Evolutionary conservation across 805 yeast species (phyloP).

Genomic region (Starmerella sp.): DNA sequence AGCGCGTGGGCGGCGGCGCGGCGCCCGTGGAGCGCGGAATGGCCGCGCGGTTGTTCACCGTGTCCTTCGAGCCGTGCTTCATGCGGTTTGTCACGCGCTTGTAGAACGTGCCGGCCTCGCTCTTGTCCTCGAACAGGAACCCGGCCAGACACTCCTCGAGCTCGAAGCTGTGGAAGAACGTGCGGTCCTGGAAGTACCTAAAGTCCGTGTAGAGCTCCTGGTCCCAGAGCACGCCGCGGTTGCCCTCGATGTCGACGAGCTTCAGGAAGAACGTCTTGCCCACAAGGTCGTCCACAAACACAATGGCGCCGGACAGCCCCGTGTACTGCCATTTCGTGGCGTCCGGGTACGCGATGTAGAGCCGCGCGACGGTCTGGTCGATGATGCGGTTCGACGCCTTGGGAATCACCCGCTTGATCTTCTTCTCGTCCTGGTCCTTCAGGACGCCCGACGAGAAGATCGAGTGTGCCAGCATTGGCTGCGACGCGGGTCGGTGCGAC

Average conservation of each 20-base stretch:
- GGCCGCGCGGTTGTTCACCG: constrained; percentile 78
- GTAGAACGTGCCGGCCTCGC: constrained; percentile 75
- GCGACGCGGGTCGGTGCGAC: neutral
- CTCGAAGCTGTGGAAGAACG: constrained; percentile 91
- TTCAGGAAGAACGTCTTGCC: constrained; percentile 90
- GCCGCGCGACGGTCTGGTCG: constrained; percentile 80
- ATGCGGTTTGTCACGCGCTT: constrained; percentile 65
- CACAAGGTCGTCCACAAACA: constrained; percentile 79
- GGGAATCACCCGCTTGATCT: constrained; percentile 79
- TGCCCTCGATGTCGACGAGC: constrained; percentile 70
- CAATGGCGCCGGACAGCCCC: constrained; percentile 79
- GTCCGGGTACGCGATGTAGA: constrained; percentile 84
- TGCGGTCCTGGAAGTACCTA: constrained; percentile 83
- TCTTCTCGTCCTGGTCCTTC: constrained; percentile 61
- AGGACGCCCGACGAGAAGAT: constrained; percentile 20
- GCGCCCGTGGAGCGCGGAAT: constrained; percentile 39
- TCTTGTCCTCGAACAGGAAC: constrained; percentile 73
- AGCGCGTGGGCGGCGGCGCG: constrained; percentile 25
- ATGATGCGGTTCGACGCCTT: constrained; percentile 76
- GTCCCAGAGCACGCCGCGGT: constrained; percentile 89
- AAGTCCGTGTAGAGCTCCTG: constrained; percentile 86
- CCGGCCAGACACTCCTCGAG: constrained; percentile 83
- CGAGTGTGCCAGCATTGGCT: constrained; percentile 18
- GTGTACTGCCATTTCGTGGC: constrained; percentile 74
- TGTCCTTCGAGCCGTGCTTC: constrained; percentile 78